These are phyloP conservation scores for Aegilops tauschii DNA, from an alignment of 176 grass and related monocot genomes.

Conservation along the genomic window DNA sequence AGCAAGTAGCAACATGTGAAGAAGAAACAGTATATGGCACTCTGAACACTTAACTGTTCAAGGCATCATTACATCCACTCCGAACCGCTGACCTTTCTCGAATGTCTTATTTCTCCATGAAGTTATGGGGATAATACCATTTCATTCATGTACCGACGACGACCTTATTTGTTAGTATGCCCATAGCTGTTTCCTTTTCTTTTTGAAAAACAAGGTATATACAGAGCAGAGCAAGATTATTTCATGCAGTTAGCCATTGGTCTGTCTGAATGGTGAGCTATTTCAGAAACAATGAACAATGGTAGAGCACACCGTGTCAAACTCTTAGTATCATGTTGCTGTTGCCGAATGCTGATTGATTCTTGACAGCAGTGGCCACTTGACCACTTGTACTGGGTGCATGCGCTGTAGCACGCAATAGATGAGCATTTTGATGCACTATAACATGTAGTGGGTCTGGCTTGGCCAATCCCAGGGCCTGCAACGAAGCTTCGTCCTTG, in stretches of 20 bases:
- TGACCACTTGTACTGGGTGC: background rate
- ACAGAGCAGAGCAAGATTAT: background rate
- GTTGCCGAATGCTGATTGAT: background rate
- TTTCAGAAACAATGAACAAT: background rate
- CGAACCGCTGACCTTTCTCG: background rate
- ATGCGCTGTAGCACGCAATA: background rate
- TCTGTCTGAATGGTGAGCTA: background rate
- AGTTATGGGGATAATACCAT: background rate
- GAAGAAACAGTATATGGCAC: background rate
- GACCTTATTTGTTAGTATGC: background rate
- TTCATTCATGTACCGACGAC: background rate
- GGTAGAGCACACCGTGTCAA: background rate
- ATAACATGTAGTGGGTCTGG: background rate
- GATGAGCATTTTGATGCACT: background rate
- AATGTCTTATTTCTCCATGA: background rate
- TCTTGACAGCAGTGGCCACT: background rate
- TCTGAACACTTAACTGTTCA: background rate
- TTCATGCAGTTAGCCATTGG: background rate
- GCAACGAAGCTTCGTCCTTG: background rate
- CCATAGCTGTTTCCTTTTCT: background rate
- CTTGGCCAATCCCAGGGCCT: background rate
- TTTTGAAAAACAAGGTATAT: background rate
- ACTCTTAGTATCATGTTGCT: background rate
- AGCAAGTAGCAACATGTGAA: background rate
- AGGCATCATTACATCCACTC: background rate